Evolutionary conservation across 306 rosid genomes (phyloP), one percentile per base, ranked within the genome.

Genomic region (Hippophae tibetana): DNA sequence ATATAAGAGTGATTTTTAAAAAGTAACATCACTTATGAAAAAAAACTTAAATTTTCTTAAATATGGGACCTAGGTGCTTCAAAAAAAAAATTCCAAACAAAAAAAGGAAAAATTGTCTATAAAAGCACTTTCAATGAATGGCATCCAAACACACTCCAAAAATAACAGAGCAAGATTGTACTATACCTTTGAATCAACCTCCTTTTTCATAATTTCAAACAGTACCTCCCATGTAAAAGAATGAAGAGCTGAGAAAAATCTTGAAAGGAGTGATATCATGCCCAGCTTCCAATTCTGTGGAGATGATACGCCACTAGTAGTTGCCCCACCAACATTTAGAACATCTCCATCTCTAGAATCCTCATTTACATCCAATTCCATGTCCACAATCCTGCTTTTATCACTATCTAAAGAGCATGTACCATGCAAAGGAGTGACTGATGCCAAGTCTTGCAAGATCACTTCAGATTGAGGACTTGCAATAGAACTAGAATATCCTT

Each of bases 301-400:
- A 38, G 78, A 87, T 52, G 74, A 79, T 45, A 80, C 74, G 14
- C 65, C 69, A 42, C 65, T 60, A 46, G 67, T 65, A 43, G 63
- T 60, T 56, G 65, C 76, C 57, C 67, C 79, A 41, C 79, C 74
- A 71, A 56, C 78, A 9, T 75, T 43, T 65, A 73, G 69, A 44
- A 63, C 60, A 73, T 85, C 89, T 57, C 53, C 63, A 42, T 90
- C 98, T 76, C 77, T 74, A 43, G 89, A 78, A 72, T 78, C 84
- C 52, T 85, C 74, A 66, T 78, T 62, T 59, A 78, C 84, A 78
- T 87, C 98, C 81, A 90, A 76, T 43, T 90, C 98, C 78, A 79
- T 58, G 68, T 85, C 98, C 73, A 85, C 41, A 69, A 90, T 81
- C 68, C 81, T 86, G 77, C 76, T 87, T 78, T 68, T 79, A 63